Conservation (phyloP, 305 asterid genomes). For the Fraxinus ornus region DNA sequence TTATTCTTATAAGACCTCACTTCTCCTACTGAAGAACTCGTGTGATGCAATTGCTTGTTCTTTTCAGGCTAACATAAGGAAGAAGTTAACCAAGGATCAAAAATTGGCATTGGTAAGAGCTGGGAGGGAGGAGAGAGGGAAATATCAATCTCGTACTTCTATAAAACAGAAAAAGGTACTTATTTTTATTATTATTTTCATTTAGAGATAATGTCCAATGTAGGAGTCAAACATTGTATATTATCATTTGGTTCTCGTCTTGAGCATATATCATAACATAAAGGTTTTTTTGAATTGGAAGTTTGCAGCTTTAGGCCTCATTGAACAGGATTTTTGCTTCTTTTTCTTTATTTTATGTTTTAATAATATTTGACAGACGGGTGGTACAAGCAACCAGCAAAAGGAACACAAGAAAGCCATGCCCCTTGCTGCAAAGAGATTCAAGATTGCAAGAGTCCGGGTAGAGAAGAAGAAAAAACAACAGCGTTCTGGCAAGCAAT, state of each 20-base stretch:
- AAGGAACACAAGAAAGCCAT: slow-evolving; percentile 73
- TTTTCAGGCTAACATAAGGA: slow-evolving; percentile 64
- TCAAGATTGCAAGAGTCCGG: slow-evolving; percentile 47
- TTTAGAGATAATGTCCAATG: background rate
- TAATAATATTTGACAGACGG: slow-evolving; percentile 49
- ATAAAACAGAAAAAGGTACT: slow-evolving; percentile 76
- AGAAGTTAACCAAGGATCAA: slow-evolving; percentile 70
- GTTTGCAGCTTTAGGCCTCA: background rate
- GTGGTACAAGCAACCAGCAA: slow-evolving; percentile 77
- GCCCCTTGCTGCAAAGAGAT: slow-evolving; percentile 81
- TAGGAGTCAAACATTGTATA: background rate
- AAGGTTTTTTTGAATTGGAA: background rate
- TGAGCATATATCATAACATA: background rate
- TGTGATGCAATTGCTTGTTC: slow-evolving; percentile 28
- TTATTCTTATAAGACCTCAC: background rate
- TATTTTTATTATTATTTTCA: background rate
- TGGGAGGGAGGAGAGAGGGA: slow-evolving; percentile 73
- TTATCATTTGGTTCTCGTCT: background rate
- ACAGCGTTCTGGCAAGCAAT: slow-evolving; percentile 57
- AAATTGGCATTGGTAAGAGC: slow-evolving; percentile 60
- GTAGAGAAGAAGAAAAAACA: slow-evolving; percentile 50
- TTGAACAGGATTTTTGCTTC: background rate
- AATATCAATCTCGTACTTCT: slow-evolving; percentile 66
- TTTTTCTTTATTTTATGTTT: background rate
- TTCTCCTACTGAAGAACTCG: slow-evolving; percentile 4